These are phyloP conservation scores for Salisapilia sapeloensis DNA, from an alignment of 352 stramenopile species.

Conservation along the genomic window DNA sequence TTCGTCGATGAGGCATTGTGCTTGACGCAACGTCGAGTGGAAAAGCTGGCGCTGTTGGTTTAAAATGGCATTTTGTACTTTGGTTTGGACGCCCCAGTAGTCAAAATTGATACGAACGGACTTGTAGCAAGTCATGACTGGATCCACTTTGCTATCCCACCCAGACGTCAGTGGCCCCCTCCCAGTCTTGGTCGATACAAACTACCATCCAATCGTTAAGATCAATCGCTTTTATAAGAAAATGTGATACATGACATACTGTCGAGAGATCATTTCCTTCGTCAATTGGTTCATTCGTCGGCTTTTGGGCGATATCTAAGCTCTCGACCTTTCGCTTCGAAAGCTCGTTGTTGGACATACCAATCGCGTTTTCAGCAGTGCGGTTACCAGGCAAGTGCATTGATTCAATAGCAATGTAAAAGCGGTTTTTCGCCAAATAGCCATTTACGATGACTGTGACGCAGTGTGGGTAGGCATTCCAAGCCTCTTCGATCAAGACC, in stretches of 20 bases:
- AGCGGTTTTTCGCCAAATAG: constrained; percentile 76
- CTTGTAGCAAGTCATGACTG: constrained; percentile 80
- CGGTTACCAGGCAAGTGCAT: constrained; percentile 42
- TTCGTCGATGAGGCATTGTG: constrained; percentile 64
- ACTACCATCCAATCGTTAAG: constrained; percentile 4
- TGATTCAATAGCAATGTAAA: constrained; percentile 77
- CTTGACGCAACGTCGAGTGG: constrained; percentile 47
- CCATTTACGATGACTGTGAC: constrained; percentile 75
- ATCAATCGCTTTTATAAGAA: no score
- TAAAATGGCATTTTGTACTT: constrained; percentile 68
- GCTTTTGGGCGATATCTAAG: constrained; percentile 57
- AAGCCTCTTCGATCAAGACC: constrained; percentile 74
- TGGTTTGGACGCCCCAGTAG: constrained; percentile 74
- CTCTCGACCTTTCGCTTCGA: constrained; percentile 61
- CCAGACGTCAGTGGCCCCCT: constrained; percentile 43
- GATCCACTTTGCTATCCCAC: constrained; percentile 52
- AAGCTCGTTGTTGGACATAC: constrained; percentile 52
- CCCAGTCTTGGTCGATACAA: constrained; percentile 34
- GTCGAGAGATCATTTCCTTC: constrained; percentile 45
- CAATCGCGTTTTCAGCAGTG: constrained; percentile 46
- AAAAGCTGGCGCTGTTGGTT: constrained; percentile 75
- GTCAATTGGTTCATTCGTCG: constrained; percentile 58
- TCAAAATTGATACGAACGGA: constrained; percentile 78
- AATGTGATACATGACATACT: constrained; percentile 11
- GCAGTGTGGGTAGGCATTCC: constrained; percentile 79